phyloP scores from a whole-genome alignment of 441 rosid species.

The Pelargonium australe region DNA sequence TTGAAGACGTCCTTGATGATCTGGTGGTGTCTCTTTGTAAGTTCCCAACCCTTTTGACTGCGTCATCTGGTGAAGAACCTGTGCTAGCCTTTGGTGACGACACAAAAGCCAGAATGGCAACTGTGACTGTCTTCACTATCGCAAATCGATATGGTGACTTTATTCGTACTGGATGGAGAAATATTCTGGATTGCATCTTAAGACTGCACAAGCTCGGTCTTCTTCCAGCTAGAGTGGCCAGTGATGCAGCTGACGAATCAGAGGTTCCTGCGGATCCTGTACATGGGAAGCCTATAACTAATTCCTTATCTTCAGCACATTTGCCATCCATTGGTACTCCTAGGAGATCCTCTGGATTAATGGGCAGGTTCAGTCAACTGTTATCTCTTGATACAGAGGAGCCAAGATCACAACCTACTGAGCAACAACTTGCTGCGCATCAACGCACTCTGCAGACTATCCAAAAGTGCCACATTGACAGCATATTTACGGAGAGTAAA shows the following conservation, averaged over 20 bases:
- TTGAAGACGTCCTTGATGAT: conserved; percentile 94
- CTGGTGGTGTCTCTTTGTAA: conserved; percentile 90
- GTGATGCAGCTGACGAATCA: conserved; percentile 93
- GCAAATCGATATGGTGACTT: conserved; percentile 91
- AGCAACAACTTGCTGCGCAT: conserved; percentile 90
- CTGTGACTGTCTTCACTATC: conserved; percentile 85
- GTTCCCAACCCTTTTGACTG: conserved; percentile 84
- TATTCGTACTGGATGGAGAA: conserved; percentile 92
- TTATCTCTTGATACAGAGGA: conserved; percentile 65
- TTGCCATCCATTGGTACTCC: conserved; percentile 60
- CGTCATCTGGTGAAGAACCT: conserved; percentile 78
- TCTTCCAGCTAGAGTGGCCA: conserved; percentile 95
- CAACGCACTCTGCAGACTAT: conserved; percentile 78
- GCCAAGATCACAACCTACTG: conserved; percentile 88
- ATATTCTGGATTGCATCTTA: conserved; percentile 87
- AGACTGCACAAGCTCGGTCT: conserved; percentile 94
- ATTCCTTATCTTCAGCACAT: conserved; percentile 54
- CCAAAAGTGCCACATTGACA: conserved; percentile 85
- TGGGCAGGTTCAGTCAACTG: conserved; percentile 94
- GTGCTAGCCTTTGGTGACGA: conserved; percentile 93
- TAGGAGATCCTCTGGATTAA: conserved; percentile 81
- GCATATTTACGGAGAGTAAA: conserved; percentile 90
- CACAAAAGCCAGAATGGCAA: conserved; percentile 88
- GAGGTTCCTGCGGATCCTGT: conserved; percentile 69
- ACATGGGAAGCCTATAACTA: conserved; percentile 67